Percentiles rank a stretch among this genome's conserved stretches.
These are phyloP conservation scores for Lactarius psammicola DNA, from an alignment of 768 basidiomycete species.

Conservation along the genomic window DNA sequence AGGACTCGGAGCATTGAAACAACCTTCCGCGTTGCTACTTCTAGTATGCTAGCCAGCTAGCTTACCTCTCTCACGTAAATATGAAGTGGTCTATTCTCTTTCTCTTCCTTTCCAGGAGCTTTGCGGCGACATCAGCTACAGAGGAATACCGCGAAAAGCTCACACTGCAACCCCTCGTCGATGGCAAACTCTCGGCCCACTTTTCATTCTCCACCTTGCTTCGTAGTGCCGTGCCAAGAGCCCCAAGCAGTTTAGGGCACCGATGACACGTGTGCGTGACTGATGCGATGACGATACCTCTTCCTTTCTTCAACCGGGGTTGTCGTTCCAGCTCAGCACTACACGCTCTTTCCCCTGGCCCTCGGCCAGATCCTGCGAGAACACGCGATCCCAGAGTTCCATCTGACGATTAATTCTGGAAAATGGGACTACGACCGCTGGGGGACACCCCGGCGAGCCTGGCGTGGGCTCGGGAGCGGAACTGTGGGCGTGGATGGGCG, in stretches of 20 bases:
- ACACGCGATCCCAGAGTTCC: constrained; percentile 84
- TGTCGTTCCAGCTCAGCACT: constrained; percentile 66
- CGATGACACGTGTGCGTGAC: constrained; percentile 48
- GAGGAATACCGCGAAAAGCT: constrained; percentile 60
- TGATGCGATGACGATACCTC: background rate
- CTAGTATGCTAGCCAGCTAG: background rate
- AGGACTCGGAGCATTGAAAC: no score
- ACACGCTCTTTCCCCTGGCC: constrained; percentile 80
- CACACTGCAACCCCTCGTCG: constrained; percentile 58
- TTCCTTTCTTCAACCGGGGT: background rate
- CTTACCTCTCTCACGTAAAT: background rate
- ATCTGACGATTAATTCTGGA: constrained; percentile 87
- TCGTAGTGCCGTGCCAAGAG: constrained; percentile 51
- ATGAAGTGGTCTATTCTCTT: constrained; percentile 14
- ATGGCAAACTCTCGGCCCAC: constrained; percentile 77
- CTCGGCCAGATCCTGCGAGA: constrained; percentile 84
- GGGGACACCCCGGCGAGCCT: constrained; percentile 74
- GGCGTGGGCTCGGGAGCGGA: constrained; percentile 85
- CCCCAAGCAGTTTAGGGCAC: constrained; percentile 49
- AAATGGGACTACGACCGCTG: constrained; percentile 86
- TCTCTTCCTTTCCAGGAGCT: background rate
- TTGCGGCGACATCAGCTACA: background rate
- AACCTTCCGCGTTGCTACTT: background rate
- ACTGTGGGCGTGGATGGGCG: constrained; percentile 91
- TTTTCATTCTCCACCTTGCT: constrained; percentile 78